phyloP scores from a whole-genome alignment of 768 basidiomycete species.

The Leccinum longicurvipes region DNA sequence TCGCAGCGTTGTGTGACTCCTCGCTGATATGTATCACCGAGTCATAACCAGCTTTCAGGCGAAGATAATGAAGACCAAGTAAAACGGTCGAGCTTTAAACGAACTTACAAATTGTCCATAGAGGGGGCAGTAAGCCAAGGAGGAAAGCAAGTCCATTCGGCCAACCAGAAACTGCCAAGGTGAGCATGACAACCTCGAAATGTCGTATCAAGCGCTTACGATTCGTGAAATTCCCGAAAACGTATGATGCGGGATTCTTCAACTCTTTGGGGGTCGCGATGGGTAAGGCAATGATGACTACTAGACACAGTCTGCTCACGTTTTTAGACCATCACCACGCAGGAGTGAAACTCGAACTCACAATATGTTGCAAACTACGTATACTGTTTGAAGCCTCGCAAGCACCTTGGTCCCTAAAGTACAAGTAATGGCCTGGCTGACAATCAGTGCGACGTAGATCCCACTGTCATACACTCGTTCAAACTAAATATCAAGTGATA shows the following conservation, averaged over 20 bases:
- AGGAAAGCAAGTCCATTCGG: slow-evolving; percentile 44
- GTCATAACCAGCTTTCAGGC: slow-evolving; percentile 38
- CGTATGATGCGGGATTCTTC: slow-evolving; percentile 56
- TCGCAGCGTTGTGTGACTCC: slow-evolving; percentile 50
- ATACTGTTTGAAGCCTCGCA: slow-evolving; percentile 59
- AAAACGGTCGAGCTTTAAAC: neutral
- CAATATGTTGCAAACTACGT: slow-evolving; percentile 39
- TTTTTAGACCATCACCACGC: neutral
- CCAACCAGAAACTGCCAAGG: slow-evolving; percentile 36
- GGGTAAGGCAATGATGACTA: slow-evolving; percentile 54
- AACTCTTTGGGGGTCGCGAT: slow-evolving; percentile 55
- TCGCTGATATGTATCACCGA: too few species aligned
- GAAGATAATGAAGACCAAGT: neutral
- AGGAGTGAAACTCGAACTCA: slow-evolving; percentile 10
- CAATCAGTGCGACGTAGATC: slow-evolving; percentile 56
- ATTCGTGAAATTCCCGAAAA: slow-evolving; percentile 58
- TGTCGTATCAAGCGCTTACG: slow-evolving; percentile 30
- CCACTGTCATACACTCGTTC: slow-evolving; percentile 46
- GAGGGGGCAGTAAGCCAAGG: slow-evolving; percentile 43
- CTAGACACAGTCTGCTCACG: slow-evolving; percentile 10
- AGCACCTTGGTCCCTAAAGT: slow-evolving; percentile 60
- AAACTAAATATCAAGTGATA: slow-evolving; percentile 32
- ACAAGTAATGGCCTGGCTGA: slow-evolving; percentile 60
- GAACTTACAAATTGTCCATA: slow-evolving; percentile 40
- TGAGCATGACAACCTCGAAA: neutral